A percentile compares a stretch with the other conserved stretches of the same genome.
These are phyloP conservation scores for Calcarisporium arbuscula DNA, from an alignment of 2,329 filamentous ascomycete genomes.

Conservation along the genomic window DNA sequence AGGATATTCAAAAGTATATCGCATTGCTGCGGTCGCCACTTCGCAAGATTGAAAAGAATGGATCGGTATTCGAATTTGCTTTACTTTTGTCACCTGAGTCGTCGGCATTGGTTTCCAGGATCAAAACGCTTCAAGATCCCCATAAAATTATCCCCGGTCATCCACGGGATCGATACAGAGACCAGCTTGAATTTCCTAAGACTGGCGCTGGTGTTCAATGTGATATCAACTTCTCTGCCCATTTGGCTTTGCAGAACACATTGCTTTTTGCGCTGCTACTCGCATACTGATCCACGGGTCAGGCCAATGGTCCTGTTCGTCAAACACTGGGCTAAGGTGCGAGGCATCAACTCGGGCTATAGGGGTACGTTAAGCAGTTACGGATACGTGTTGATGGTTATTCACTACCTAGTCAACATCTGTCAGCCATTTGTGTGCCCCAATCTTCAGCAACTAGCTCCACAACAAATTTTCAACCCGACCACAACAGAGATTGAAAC, in stretches of 20 bases:
- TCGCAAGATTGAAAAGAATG: too few relatives aligned
- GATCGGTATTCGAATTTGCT: too few relatives aligned
- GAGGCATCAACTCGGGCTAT: slow-evolving; percentile 82
- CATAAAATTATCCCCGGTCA: slow-evolving; percentile 43
- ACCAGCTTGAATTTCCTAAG: slow-evolving; percentile 71
- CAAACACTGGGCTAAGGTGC: slow-evolving; percentile 83
- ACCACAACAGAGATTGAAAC: slow-evolving; percentile 16
- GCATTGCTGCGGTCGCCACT: slow-evolving; percentile 37
- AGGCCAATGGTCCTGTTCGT: slow-evolving; percentile 75
- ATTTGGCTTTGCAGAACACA: slow-evolving; percentile 79
- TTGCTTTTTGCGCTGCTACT: slow-evolving; percentile 77
- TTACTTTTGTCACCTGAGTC: slow-evolving; percentile 31
- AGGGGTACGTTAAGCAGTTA: slow-evolving; percentile 83
- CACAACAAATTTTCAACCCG: slow-evolving; percentile 29
- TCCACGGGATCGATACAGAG: slow-evolving; percentile 46
- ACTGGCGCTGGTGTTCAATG: slow-evolving; percentile 74
- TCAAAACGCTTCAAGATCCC: slow-evolving; percentile 42
- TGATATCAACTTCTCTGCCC: slow-evolving; percentile 87
- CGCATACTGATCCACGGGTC: slow-evolving; percentile 70
- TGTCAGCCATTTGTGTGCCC: slow-evolving; percentile 74
- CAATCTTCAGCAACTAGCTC: slow-evolving; percentile 64
- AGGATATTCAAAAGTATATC: slow-evolving; percentile 43
- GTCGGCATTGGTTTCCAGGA: slow-evolving; percentile 30
- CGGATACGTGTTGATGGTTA: slow-evolving; percentile 85
- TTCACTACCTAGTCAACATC: slow-evolving; percentile 85